Evolutionary conservation across 345 rosid species (phyloP).

Genomic region (Leavenworthia alabamica): DNA sequence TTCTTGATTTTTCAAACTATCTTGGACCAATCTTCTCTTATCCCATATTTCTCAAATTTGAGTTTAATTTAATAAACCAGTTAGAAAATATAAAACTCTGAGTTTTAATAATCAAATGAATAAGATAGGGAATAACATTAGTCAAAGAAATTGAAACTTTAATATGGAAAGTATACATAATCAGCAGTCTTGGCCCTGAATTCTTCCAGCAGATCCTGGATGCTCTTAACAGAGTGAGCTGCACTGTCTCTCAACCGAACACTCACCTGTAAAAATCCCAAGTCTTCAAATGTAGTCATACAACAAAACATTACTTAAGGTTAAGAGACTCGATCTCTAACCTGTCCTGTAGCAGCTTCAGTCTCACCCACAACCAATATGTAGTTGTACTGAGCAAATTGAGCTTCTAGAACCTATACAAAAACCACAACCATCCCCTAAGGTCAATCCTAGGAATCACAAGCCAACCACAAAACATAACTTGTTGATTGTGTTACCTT

Average conservation of each 20-base stretch:
- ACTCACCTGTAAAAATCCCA: conserved; percentile 53
- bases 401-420: conserved; percentile 86
- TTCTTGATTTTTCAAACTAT: neutral
- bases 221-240: conserved; percentile 56
- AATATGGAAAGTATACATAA: neutral
- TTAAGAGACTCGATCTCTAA: conserved; percentile 29
- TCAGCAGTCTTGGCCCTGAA: conserved; percentile 46
- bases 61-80: neutral
- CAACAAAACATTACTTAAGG: neutral
- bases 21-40: neutral
- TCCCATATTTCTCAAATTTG: neutral
- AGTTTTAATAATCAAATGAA: neutral
- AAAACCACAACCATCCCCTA: conserved; percentile 15
- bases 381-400: conserved; percentile 82
- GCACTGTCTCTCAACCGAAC: conserved; percentile 66
- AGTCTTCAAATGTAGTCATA: neutral
- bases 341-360: conserved; percentile 75
- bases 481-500: conserved; percentile 49
- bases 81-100: neutral
- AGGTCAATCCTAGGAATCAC: neutral
- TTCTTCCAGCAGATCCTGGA: conserved; percentile 47
- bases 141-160: neutral
- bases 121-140: neutral
- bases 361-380: conserved; percentile 95
- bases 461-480: no score